Percentiles rank a stretch among this genome's conserved stretches.
phyloP scores from a whole-genome alignment of 1,284 basidiomycete genomes.

The Inonotus obliquus region DNA sequence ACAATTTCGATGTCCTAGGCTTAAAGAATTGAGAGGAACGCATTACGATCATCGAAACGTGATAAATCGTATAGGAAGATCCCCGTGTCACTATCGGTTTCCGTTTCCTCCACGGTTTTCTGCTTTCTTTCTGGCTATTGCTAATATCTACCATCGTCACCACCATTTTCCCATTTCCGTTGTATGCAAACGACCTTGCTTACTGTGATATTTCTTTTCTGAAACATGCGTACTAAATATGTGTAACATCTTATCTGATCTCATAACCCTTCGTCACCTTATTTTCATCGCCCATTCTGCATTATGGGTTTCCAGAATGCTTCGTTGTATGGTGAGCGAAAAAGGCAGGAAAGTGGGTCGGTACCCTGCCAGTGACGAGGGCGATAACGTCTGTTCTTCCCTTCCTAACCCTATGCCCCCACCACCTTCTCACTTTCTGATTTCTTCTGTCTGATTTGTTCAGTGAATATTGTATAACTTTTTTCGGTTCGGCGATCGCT shows the following conservation, averaged over 20 bases:
- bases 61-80: conserved; percentile 10
- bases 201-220: neutral
- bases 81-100: neutral
- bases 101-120: neutral
- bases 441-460: too few species aligned
- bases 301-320: neutral
- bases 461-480: too few species aligned
- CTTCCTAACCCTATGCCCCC: too few species aligned
- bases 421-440: too few species aligned
- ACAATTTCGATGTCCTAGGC: neutral
- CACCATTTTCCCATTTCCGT: too few species aligned
- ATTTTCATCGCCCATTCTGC: neutral
- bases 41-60: neutral
- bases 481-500: too few species aligned
- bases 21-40: neutral
- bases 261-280: neutral
- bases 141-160: neutral
- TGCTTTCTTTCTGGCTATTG: neutral
- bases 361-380: too few species aligned
- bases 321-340: neutral
- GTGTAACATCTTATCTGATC: neutral
- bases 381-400: too few species aligned
- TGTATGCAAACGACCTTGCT: neutral
- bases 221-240: neutral
- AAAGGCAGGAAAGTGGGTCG: neutral